phyloP scores from a whole-genome alignment of 768 basidiomycete species.

The Lactarius indigo region DNA sequence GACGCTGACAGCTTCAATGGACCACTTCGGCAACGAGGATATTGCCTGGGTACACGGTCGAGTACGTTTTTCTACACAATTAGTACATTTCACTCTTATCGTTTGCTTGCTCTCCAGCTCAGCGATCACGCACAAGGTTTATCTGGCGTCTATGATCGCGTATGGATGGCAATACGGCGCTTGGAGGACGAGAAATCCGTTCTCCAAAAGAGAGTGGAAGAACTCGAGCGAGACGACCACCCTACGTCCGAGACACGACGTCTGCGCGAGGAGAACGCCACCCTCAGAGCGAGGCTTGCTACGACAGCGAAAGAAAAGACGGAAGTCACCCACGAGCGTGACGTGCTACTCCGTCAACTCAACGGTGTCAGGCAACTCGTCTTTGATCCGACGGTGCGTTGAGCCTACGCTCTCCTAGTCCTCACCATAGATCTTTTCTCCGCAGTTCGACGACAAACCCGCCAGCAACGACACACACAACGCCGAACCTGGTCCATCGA shows the following conservation, averaged over 20 bases:
- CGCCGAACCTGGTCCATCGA: neutral
- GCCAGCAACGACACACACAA: neutral
- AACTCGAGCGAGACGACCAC: constrained; percentile 36
- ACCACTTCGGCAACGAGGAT: constrained; percentile 11
- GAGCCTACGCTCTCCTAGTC: neutral
- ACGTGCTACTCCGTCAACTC: constrained; percentile 14
- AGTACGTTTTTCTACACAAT: neutral
- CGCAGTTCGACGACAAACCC: neutral
- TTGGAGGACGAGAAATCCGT: constrained; percentile 29
- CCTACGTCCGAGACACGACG: constrained; percentile 21
- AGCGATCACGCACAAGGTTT: constrained; percentile 4
- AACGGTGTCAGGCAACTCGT: constrained; percentile 15
- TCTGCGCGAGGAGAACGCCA: constrained; percentile 22
- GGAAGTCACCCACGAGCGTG: constrained; percentile 17
- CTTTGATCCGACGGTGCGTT: constrained; percentile 4
- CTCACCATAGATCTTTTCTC: neutral
- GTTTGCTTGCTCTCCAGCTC: neutral
- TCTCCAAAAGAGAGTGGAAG: constrained; percentile 33
- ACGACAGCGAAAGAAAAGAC: constrained; percentile 7
- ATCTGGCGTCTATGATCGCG: constrained; percentile 33
- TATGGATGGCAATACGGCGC: constrained; percentile 25
- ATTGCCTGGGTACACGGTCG: constrained; percentile 11
- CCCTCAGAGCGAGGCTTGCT: constrained; percentile 14
- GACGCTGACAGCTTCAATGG: constrained; percentile 1
- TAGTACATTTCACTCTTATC: neutral